phyloP scores from a whole-genome alignment of 306 rosid genomes.

The Quillaja saponaria region DNA sequence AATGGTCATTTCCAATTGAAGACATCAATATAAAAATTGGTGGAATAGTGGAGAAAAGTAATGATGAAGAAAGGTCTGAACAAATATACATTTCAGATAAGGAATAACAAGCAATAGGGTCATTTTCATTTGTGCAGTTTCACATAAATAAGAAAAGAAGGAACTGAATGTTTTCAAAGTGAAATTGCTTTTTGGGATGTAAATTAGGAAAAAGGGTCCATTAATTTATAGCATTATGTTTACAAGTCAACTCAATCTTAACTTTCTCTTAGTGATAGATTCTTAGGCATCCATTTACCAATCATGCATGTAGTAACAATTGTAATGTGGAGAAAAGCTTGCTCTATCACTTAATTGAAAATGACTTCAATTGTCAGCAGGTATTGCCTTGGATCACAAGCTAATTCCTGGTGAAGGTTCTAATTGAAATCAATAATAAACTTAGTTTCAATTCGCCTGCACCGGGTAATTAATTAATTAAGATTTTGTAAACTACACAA shows the following conservation, averaged over 20 bases:
- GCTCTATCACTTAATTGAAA: conserved; percentile 10
- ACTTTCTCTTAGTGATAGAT: conserved; percentile 10
- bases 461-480: no score
- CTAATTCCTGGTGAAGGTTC: conserved; percentile 18
- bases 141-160: conserved; percentile 20
- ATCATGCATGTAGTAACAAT: conserved; percentile 35
- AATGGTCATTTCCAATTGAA: conserved; percentile 31
- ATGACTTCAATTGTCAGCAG: conserved; percentile 19
- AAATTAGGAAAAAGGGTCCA: background rate
- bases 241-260: conserved; percentile 25
- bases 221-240: background rate
- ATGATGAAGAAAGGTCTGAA: conserved; percentile 8
- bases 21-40: background rate
- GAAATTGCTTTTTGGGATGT: conserved; percentile 25
- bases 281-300: conserved; percentile 41
- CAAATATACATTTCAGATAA: conserved; percentile 22
- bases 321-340: conserved; percentile 9
- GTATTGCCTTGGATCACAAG: conserved; percentile 21
- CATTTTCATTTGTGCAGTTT: conserved; percentile 27
- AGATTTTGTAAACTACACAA: no score
- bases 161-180: conserved; percentile 24
- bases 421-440: background rate
- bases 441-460: background rate
- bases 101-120: conserved; percentile 38
- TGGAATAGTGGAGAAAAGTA: conserved; percentile 43